Percentiles rank a stretch among this genome's conserved stretches.
These are phyloP conservation scores for Orobanche coerulescens DNA, from an alignment of 257 asterid genomes.

Conservation along the genomic window DNA sequence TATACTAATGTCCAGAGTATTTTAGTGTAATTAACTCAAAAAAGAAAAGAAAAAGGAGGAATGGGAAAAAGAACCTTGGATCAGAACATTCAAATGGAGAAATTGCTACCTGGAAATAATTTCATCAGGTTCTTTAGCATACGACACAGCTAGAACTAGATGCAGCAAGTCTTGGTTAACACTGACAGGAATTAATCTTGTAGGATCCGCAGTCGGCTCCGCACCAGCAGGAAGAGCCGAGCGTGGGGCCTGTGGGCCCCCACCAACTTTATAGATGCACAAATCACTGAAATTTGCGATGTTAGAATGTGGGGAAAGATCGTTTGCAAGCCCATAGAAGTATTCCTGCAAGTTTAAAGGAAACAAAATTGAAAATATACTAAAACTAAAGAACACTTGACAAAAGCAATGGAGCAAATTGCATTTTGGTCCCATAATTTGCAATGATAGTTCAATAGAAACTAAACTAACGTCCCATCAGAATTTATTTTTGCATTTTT, in stretches of 20 bases:
- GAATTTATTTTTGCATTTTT: no score
- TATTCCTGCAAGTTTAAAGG: constrained; percentile 56
- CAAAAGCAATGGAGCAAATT: background rate
- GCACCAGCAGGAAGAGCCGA: constrained; percentile 98
- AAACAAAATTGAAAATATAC: background rate
- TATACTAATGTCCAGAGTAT: no score
- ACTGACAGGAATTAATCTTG: constrained; percentile 60
- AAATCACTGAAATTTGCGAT: constrained; percentile 62
- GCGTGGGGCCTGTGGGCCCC: constrained; percentile 97
- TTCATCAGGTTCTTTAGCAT: constrained; percentile 80
- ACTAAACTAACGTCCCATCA: no score
- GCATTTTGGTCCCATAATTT: no score
- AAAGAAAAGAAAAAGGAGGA: no score
- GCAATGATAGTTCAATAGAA: no score
- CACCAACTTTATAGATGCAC: constrained; percentile 71
- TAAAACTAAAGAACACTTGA: constrained; percentile 5
- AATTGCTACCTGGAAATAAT: constrained; percentile 64
- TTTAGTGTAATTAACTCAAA: no score
- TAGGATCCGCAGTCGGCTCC: constrained; percentile 85
- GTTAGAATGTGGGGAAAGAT: constrained; percentile 94
- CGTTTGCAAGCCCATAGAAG: constrained; percentile 86
- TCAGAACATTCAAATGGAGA: constrained; percentile 10
- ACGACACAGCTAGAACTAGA: constrained; percentile 86
- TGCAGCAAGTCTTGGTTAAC: constrained; percentile 71
- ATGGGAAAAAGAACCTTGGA: no score